Conservation (phyloP, 257 asterid genomes). For the Thymus mandschuricus region DNA sequence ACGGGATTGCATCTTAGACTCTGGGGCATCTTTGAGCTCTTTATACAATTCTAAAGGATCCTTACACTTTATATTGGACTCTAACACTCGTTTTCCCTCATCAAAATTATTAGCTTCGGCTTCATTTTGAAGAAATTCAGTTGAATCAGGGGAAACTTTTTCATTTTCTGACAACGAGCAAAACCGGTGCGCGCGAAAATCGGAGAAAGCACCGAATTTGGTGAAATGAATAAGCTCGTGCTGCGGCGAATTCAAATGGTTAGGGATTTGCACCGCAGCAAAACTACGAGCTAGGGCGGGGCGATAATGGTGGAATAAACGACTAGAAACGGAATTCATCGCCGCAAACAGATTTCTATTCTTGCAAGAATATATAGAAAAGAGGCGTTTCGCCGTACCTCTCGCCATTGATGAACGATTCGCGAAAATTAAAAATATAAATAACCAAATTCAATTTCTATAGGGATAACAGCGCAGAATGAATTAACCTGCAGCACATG, state of each 20-base stretch:
- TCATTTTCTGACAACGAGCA: conserved; percentile 45
- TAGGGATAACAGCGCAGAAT: background rate
- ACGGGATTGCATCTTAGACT: conserved; percentile 37
- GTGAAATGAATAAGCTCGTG: conserved; percentile 26
- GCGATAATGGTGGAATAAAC: conserved; percentile 38
- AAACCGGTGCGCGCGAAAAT: conserved; percentile 36
- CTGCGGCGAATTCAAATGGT: conserved; percentile 30
- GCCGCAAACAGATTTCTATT: conserved; percentile 27
- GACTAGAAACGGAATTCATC: conserved; percentile 38
- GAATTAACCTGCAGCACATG: conserved; percentile 29
- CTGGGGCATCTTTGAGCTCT: conserved; percentile 48
- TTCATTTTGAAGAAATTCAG: conserved; percentile 27
- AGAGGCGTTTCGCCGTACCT: conserved; percentile 49
- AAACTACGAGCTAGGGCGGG: conserved; percentile 33
- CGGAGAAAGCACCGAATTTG: conserved; percentile 24
- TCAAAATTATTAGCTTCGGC: conserved; percentile 31
- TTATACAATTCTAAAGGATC: conserved; percentile 73
- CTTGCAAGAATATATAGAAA: conserved; percentile 49
- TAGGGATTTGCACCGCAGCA: conserved; percentile 20
- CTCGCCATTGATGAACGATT: conserved; percentile 54
- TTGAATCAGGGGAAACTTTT: conserved; percentile 29
- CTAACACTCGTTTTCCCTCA: conserved; percentile 29
- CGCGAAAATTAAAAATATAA: background rate
- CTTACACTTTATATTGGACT: conserved; percentile 36
- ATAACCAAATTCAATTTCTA: background rate